Percentiles rank a stretch among this genome's conserved stretches.
phyloP scores from a whole-genome alignment of 2,329 filamentous ascomycete genomes.

The Aspergillus thermomutatus region DNA sequence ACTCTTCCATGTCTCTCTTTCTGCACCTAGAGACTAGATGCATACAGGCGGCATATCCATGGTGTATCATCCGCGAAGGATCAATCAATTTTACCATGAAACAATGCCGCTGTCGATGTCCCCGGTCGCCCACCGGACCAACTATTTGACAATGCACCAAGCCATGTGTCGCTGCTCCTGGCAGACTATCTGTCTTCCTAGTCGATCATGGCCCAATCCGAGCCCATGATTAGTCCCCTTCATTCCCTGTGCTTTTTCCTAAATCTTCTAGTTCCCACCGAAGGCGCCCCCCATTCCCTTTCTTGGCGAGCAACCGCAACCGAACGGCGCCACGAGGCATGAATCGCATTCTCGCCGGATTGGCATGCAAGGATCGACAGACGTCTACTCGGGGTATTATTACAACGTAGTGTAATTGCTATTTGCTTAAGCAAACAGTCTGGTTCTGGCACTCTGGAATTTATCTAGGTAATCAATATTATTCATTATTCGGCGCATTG shows the following conservation, averaged over 20 bases:
- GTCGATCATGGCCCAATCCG: neutral
- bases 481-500: neutral
- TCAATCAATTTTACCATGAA: neutral
- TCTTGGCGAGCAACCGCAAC: slow-evolving; percentile 9
- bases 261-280: slow-evolving; percentile 7
- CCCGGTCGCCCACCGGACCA: no score
- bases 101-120: neutral
- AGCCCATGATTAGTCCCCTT: neutral
- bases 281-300: neutral
- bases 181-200: neutral
- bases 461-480: neutral
- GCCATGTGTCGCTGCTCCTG: neutral
- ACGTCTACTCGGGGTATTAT: neutral
- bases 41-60: neutral
- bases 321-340: slow-evolving; percentile 17
- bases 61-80: no score
- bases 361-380: slow-evolving; percentile 18
- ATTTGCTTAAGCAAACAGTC: neutral
- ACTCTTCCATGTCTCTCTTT: neutral
- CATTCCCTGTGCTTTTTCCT: neutral
- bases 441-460: neutral
- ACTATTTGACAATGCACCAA: neutral
- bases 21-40: neutral
- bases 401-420: neutral
- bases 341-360: slow-evolving; percentile 7